These are phyloP conservation scores for Coemansia sp. DNA, from an alignment of 192 early-diverging fungal genomes.

Conservation along the genomic window DNA sequence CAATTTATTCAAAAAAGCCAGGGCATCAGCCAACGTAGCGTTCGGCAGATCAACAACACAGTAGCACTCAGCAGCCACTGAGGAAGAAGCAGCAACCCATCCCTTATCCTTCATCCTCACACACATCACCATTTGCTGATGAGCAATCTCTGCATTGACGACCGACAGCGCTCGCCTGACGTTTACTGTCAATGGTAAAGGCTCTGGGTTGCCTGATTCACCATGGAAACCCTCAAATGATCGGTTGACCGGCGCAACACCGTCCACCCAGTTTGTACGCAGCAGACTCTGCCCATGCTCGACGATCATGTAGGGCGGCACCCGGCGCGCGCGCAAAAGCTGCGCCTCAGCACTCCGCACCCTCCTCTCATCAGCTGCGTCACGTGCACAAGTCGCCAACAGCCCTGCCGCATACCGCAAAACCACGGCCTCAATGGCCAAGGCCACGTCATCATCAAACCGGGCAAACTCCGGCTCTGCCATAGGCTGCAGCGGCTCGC, in stretches of 20 bases:
- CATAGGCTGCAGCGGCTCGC: background rate
- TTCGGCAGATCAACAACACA: conserved; percentile 48
- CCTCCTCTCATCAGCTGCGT: conserved; percentile 9
- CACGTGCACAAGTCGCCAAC: conserved; percentile 26
- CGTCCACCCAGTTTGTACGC: conserved; percentile 16
- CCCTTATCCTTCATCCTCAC: conserved; percentile 51
- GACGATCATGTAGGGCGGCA: conserved; percentile 30
- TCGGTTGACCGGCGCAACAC: conserved; percentile 14
- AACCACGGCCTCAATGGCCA: conserved; percentile 13
- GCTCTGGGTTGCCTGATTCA: background rate
- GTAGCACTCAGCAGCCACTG: conserved; percentile 4
- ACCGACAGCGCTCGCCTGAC: conserved; percentile 23
- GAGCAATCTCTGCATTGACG: conserved; percentile 21
- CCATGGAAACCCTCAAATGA: conserved; percentile 17
- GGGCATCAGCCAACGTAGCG: conserved; percentile 46
- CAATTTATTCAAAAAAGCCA: conserved; percentile 19
- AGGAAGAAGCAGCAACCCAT: conserved; percentile 29
- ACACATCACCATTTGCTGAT: conserved; percentile 17
- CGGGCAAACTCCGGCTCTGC: background rate
- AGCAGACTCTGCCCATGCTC: background rate
- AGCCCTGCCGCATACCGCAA: conserved; percentile 43
- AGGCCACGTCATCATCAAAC: conserved; percentile 13
- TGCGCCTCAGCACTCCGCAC: conserved; percentile 10
- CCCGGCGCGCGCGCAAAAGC: conserved; percentile 11
- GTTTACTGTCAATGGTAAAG: conserved; percentile 4